Base-by-base conservation (phyloP, 768 basidiomycete genomes). In the Xerocomellus chrysenteron region DNA sequence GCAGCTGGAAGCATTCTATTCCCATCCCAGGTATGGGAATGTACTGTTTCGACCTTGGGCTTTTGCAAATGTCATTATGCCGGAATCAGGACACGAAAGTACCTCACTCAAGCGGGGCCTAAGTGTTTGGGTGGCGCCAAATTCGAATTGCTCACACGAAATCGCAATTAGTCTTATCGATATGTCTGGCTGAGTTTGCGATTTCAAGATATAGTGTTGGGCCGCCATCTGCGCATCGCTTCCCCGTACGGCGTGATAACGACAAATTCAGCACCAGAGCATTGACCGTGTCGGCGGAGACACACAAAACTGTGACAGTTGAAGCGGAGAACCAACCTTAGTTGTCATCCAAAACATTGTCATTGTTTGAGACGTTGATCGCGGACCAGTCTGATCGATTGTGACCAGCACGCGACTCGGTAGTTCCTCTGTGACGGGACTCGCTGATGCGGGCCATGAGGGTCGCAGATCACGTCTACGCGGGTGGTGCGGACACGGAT, bases 281-380 rank as follows among this genome's bases (percentile, higher is more conserved):
- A 7, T 30, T 30, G 28, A 30, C 7, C 28, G 28, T 30, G 12
- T 48, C 35, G 48, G 48, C 36, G 48, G 48, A 42, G 36, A 3
- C n/a, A 14, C n/a, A 14, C 28, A 32, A 32, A 32, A 32, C 2
- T n/a, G 17, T 28, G 48, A 45, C 48, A 26, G 35, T 12, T 35
- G 32, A 10, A 37, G 33, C 42, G 55, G 55, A 56, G 55, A 54
- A 30, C 19, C 35, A 55, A 55, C 55, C 21, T 55, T 55, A 0
- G 19, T 37, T 30, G 50, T 19, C 30, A 37, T 39, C 24, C 16
- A 37, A 44, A 36, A 43, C 40, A 43, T 48, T 48, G 47, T 2
- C 21, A 21, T 21, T 21, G 21, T 33, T 37, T 21, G 35, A 53
- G 32, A 51, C 30, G 30, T 32, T 32, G 30, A 32, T 32, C 30